Evolutionary conservation across 192 early-diverging fungal species (phyloP).

Genomic region (Paraglomus occultum): DNA sequence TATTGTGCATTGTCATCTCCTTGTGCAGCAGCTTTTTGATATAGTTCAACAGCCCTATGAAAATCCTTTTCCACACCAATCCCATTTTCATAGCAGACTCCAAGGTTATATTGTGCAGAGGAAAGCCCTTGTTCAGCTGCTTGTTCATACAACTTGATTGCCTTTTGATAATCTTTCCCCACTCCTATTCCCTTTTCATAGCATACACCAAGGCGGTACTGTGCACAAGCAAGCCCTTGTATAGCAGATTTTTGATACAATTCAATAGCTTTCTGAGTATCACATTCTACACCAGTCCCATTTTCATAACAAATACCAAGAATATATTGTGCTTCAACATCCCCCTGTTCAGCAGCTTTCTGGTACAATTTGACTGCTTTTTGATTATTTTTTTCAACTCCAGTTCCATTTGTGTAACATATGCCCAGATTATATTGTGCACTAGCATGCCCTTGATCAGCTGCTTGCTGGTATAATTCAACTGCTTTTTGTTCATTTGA

Average conservation of each 20-base stretch:
- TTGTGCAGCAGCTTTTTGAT: constrained; percentile 56
- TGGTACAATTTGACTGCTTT: constrained; percentile 63
- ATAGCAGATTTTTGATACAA: constrained; percentile 67
- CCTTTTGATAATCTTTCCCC: constrained; percentile 57
- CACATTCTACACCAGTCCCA: constrained; percentile 53
- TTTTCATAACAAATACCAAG: constrained; percentile 60
- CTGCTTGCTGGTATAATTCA: constrained; percentile 63
- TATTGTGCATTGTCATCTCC: constrained; percentile 79
- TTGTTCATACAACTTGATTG: constrained; percentile 60
- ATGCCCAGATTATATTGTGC: constrained; percentile 72
- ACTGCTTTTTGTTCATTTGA: constrained; percentile 47
- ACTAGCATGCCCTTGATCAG: constrained; percentile 69
- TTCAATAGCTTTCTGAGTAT: constrained; percentile 47
- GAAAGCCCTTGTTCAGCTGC: constrained; percentile 56
- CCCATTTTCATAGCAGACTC: constrained; percentile 61
- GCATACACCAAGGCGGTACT: constrained; percentile 76
- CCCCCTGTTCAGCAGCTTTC: constrained; percentile 53
- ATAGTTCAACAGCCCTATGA: constrained; percentile 60
- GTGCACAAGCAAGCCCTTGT: constrained; percentile 71
- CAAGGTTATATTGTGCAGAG: constrained; percentile 56
- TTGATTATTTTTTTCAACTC: constrained; percentile 59
- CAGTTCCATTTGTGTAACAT: constrained; percentile 78
- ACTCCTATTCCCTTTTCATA: constrained; percentile 79
- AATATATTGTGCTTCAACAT: constrained; percentile 55
- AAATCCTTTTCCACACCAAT: constrained; percentile 54